Evolutionary conservation across 2,329 filamentous ascomycete genomes (phyloP).

Genomic region (Fusarium tupiense): DNA sequence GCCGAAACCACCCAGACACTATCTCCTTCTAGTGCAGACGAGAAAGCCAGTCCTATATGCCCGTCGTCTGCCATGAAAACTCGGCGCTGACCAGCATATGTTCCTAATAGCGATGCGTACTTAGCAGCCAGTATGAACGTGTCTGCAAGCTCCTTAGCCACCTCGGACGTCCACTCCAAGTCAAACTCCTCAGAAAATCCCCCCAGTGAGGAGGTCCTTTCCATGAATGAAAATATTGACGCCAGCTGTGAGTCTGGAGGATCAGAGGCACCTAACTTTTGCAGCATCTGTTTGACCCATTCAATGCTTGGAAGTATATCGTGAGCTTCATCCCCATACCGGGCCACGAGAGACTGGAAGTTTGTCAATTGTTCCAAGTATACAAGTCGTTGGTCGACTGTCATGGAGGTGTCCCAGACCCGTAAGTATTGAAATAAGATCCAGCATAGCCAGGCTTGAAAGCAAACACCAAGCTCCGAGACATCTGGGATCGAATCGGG

Average conservation of each 20-base stretch:
- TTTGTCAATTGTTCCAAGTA: neutral
- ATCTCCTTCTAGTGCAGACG: neutral
- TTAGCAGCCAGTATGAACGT: neutral
- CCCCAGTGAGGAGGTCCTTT: neutral
- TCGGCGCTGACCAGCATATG: neutral
- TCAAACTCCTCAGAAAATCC: neutral
- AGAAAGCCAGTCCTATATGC: neutral
- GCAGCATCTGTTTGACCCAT: neutral
- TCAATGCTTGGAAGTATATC: neutral
- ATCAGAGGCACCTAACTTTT: neutral
- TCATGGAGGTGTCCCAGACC: neutral
- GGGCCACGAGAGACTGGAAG: neutral
- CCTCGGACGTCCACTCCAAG: neutral
- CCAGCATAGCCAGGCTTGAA: neutral
- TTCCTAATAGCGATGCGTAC: neutral
- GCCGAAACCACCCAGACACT: neutral
- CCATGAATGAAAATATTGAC: neutral
- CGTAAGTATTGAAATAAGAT: neutral
- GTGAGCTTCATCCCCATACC: accelerated
- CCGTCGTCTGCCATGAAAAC: neutral
- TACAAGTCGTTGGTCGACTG: neutral
- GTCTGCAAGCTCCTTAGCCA: neutral
- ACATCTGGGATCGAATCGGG: no score
- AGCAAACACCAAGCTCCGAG: accelerated
- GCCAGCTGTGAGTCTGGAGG: neutral